These are phyloP conservation scores for Thalassiosira livingstoniorum DNA, from an alignment of 352 stramenopile species.

Conservation along the genomic window DNA sequence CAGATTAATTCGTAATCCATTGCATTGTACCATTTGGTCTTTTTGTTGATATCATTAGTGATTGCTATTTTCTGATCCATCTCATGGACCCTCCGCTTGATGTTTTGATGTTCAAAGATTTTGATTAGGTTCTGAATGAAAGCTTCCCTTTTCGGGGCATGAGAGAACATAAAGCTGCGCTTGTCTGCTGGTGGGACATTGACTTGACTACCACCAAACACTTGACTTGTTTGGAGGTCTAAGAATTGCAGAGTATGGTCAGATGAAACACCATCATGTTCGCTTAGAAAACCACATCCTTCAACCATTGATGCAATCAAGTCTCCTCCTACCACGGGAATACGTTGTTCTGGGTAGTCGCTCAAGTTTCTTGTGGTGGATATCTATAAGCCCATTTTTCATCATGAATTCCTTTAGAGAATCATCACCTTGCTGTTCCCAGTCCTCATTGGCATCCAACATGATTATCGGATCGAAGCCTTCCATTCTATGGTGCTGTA, in stretches of 20 bases:
- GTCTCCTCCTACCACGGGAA: not conserved
- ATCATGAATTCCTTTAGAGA: slow-evolving; percentile 7
- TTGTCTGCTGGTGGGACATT: not conserved
- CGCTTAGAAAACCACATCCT: too few relatives aligned
- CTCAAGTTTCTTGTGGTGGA: slow-evolving; percentile 8
- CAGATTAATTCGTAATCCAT: not conserved
- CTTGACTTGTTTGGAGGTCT: not conserved
- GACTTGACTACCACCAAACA: not conserved
- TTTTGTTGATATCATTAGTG: not conserved
- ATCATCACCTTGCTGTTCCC: not conserved
- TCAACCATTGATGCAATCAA: too few relatives aligned
- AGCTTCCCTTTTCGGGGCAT: not conserved
- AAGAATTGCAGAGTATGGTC: too few relatives aligned
- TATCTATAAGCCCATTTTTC: slow-evolving; percentile 5
- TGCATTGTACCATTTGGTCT: not conserved
- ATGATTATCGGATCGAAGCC: slow-evolving; percentile 19
- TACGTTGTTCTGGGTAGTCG: not conserved
- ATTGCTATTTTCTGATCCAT: not conserved
- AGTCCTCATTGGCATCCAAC: slow-evolving; percentile 4
- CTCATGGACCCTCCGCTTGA: not conserved
- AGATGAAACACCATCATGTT: too few relatives aligned
- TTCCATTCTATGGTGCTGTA: not conserved
- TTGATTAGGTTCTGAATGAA: not conserved
- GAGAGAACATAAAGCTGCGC: not conserved
- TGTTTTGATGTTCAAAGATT: not conserved